Conservation (phyloP, 208 protist genomes). For the Trypanosoma scelopori region DNA sequence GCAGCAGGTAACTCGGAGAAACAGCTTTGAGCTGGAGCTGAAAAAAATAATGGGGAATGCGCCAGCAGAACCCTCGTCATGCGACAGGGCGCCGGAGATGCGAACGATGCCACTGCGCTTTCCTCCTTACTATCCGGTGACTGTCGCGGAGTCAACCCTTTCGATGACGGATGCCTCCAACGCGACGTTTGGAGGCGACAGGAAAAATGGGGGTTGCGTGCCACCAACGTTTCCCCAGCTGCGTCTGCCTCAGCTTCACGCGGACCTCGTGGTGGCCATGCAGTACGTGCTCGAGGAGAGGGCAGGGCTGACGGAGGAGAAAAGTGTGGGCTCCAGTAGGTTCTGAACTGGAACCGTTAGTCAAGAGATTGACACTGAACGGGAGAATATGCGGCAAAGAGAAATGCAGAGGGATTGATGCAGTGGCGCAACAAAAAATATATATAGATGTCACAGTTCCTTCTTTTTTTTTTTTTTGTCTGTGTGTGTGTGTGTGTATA, state of each 20-base stretch:
- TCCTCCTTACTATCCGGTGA: conserved; percentile 67
- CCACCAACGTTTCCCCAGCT: conserved; percentile 33
- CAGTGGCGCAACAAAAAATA: not conserved
- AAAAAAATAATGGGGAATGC: not conserved
- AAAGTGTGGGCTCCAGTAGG: not conserved
- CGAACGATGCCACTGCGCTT: conserved; percentile 26
- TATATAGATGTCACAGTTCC: conserved; percentile 2
- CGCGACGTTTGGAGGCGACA: not conserved
- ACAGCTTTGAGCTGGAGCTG: not conserved
- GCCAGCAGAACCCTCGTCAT: not conserved
- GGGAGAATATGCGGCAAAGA: not conserved
- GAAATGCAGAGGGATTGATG: not conserved
- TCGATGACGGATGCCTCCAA: not conserved
- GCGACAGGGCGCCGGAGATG: not conserved
- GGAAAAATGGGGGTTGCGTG: not conserved
- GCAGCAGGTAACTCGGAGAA: not conserved
- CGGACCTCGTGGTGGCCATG: conserved; percentile 56
- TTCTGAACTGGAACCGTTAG: not conserved
- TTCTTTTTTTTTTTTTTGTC: conserved; percentile 24
- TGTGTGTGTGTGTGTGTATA: no score
- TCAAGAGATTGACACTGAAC: no score
- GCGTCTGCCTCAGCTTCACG: conserved; percentile 67
- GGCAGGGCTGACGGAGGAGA: conserved; percentile 43
- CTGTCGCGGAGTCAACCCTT: conserved; percentile 73
- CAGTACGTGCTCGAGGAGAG: conserved; percentile 63